phyloP scores from a whole-genome alignment of 2,329 filamentous ascomycete species.

The Domatiomyces catenatus region DNA sequence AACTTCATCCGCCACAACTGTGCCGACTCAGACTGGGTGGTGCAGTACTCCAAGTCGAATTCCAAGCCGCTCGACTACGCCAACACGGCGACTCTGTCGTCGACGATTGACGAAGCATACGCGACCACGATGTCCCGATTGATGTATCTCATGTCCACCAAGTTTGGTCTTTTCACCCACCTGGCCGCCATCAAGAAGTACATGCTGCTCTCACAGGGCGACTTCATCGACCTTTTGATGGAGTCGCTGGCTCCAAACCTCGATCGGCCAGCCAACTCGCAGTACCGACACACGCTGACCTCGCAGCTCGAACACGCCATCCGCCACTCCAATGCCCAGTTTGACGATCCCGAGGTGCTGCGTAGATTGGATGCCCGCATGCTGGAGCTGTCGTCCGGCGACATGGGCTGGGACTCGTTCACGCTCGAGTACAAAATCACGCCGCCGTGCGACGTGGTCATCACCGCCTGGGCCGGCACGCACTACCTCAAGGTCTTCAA shows the following conservation, averaged over 20 bases:
- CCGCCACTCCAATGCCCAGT: slow-evolving; percentile 90
- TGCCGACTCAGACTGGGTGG: slow-evolving; percentile 85
- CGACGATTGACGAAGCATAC: slow-evolving; percentile 92
- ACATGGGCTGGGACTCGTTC: slow-evolving; percentile 98
- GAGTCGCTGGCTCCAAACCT: slow-evolving; percentile 86
- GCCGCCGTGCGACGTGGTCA: slow-evolving; percentile 87
- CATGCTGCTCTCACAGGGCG: slow-evolving; percentile 82
- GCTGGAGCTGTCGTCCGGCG: slow-evolving; percentile 88
- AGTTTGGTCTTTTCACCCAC: slow-evolving; percentile 90
- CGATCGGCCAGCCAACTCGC: slow-evolving; percentile 86
- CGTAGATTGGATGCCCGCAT: slow-evolving; percentile 90
- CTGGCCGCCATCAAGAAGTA: slow-evolving; percentile 86
- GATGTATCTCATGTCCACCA: slow-evolving; percentile 83
- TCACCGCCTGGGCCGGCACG: slow-evolving; percentile 86
- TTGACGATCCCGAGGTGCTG: slow-evolving; percentile 81
- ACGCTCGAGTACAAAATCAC: slow-evolving; percentile 98
- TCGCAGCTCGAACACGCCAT: slow-evolving; percentile 98
- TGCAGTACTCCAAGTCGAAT: slow-evolving; percentile 80
- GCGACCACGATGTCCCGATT: slow-evolving; percentile 94
- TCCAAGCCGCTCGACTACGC: slow-evolving; percentile 89
- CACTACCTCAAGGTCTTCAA: slow-evolving; percentile 99
- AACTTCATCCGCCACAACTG: slow-evolving; percentile 98
- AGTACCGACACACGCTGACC: slow-evolving; percentile 91
- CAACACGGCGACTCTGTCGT: slow-evolving; percentile 66
- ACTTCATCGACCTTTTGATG: slow-evolving; percentile 95